Evolutionary conservation across 257 asterid species (phyloP).

Genomic region (Solanum neorickii): DNA sequence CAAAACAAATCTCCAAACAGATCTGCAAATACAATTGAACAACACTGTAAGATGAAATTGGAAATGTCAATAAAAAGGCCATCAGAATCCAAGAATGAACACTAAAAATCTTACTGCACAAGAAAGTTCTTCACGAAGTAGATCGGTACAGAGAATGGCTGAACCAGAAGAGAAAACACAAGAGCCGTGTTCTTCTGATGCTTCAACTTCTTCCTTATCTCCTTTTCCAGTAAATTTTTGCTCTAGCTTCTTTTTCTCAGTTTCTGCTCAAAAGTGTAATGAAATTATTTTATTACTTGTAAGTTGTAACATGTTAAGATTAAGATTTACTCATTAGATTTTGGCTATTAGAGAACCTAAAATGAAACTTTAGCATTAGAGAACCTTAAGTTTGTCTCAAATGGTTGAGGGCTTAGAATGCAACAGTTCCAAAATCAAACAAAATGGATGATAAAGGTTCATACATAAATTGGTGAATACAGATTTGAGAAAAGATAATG

Average conservation of each 20-base stretch:
- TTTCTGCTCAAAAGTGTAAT: conserved; percentile 9
- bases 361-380: neutral
- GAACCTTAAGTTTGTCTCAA: neutral
- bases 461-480: neutral
- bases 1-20: conserved; percentile 86
- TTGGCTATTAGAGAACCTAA: neutral
- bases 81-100: neutral
- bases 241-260: neutral
- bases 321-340: neutral
- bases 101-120: conserved; percentile 60
- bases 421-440: neutral
- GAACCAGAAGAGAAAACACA: conserved; percentile 17
- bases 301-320: neutral
- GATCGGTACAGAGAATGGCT: conserved; percentile 54
- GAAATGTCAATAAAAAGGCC: neutral
- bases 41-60: neutral
- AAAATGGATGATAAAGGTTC: neutral
- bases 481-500: neutral
- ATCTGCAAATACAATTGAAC: conserved; percentile 36
- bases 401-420: neutral
- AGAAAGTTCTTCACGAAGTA: conserved; percentile 90
- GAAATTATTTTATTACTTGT: neutral
- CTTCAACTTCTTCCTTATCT: conserved; percentile 9
- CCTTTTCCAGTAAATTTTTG: conserved; percentile 3
- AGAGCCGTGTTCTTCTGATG: conserved; percentile 3